A percentile compares a stretch with the other conserved stretches of the same genome.
Evolutionary conservation across 1,139 yeast species (phyloP).

Genomic region (Kluyveromyces sp.): DNA sequence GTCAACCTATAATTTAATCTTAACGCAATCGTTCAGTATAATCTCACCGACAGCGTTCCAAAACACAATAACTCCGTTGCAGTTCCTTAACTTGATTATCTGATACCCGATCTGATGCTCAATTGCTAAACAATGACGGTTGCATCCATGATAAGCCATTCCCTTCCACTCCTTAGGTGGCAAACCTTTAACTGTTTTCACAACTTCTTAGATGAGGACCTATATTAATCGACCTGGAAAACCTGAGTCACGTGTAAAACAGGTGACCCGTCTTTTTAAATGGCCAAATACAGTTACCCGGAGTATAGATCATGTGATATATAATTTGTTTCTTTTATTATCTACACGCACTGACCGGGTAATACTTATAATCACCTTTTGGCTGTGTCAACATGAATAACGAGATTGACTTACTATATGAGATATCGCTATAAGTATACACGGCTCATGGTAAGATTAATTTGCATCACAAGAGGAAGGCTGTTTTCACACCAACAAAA

Average conservation of each 20-base stretch:
- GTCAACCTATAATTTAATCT: no score
- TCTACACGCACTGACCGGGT: neutral
- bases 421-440: no score
- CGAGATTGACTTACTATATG: neutral
- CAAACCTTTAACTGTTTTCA: slow-evolving; percentile 1
- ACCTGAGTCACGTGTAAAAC: no score
- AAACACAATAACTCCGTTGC: neutral
- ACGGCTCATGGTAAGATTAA: no score
- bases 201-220: neutral
- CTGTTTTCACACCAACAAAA: no score
- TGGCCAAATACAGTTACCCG: no score
- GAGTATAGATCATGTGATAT: neutral
- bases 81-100: neutral
- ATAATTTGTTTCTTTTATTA: neutral
- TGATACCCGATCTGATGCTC: neutral
- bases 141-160: neutral
- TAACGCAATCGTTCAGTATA: no score
- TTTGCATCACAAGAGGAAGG: no score
- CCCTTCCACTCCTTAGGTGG: neutral
- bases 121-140: neutral
- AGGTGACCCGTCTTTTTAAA: no score
- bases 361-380: neutral
- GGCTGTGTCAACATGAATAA: neutral
- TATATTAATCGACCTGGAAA: no score
- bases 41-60: neutral